Conservation (phyloP, 768 basidiomycete genomes). For the Vishniacozyma victoriae region DNA sequence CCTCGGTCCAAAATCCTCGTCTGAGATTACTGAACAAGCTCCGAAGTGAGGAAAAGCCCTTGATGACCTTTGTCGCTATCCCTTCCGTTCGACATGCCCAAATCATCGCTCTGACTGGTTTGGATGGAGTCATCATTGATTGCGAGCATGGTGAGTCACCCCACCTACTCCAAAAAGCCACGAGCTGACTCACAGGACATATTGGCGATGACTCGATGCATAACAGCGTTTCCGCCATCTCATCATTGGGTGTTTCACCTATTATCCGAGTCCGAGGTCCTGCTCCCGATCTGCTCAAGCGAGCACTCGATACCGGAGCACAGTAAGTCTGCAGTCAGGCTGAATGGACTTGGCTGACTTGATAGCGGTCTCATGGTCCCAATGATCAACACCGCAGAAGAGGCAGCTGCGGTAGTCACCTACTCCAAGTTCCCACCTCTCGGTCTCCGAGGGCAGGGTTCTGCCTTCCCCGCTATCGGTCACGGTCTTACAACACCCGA, state of each 20-base stretch:
- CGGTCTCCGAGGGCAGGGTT: conserved; percentile 40
- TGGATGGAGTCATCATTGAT: conserved; percentile 39
- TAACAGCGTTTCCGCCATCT: conserved; percentile 32
- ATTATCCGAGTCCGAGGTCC: conserved; percentile 38
- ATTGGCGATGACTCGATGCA: conserved; percentile 42
- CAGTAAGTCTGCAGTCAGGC: conserved; percentile 29
- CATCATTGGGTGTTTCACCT: conserved; percentile 25
- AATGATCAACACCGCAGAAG: conserved; percentile 35
- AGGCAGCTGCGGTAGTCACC: conserved; percentile 29
- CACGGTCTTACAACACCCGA: conserved; percentile 36
- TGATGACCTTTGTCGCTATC: conserved; percentile 36
- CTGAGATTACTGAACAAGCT: conserved; percentile 28
- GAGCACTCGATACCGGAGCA: conserved; percentile 43
- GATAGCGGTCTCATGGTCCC: conserved; percentile 40
- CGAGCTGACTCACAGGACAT: conserved; percentile 9
- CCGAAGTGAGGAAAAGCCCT: conserved; percentile 10
- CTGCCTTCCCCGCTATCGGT: conserved; percentile 28
- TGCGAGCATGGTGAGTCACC: conserved; percentile 38
- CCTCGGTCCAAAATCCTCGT: conserved; percentile 23
- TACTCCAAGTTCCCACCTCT: conserved; percentile 42
- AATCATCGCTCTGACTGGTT: conserved; percentile 26
- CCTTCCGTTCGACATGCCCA: conserved; percentile 23
- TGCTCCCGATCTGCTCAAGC: conserved; percentile 27
- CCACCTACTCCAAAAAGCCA: background rate
- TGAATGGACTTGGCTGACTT: background rate